Conservation (phyloP, 2,329 filamentous ascomycete species). For the Pseudogymnoascus sp. region DNA sequence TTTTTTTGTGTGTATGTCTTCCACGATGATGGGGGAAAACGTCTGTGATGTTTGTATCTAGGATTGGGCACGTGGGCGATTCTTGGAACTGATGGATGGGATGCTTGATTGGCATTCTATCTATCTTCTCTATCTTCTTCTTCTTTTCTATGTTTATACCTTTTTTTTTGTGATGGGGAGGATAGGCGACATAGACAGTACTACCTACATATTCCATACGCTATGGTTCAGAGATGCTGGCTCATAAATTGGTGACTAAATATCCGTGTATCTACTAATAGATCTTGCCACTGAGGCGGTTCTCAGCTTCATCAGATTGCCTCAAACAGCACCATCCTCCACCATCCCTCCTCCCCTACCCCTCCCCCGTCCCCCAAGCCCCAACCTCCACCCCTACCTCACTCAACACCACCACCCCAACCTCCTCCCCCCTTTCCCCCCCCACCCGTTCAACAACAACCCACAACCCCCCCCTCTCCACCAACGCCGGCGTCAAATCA, state of each 20-base stretch:
- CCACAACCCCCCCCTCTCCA: constrained; percentile 55
- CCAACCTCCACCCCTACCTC: constrained; percentile 27
- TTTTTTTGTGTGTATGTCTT: not conserved
- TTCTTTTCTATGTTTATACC: not conserved
- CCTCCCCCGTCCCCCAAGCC: constrained; percentile 26
- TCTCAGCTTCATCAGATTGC: not conserved
- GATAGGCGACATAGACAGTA: not conserved
- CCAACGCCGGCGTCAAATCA: constrained; percentile 59
- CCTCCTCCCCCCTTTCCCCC: constrained; percentile 34
- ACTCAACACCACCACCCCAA: constrained; percentile 43
- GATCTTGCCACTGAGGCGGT: not conserved
- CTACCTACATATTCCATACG: not conserved
- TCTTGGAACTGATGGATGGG: too few relatives aligned
- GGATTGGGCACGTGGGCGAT: not conserved
- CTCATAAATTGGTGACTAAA: not conserved
- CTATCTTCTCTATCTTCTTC: not conserved
- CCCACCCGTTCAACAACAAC: constrained; percentile 74
- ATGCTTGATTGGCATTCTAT: too few relatives aligned
- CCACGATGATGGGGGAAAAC: not conserved
- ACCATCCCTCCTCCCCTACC: not conserved
- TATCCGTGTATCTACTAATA: too few relatives aligned
- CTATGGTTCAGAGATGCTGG: not conserved
- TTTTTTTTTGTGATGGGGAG: not conserved
- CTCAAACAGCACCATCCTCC: not conserved
- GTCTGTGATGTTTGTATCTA: not conserved